Evolutionary conservation across 306 rosid genomes (phyloP), one percentile per base, ranked within the genome.

Genomic region (Arachis stenosperma): DNA sequence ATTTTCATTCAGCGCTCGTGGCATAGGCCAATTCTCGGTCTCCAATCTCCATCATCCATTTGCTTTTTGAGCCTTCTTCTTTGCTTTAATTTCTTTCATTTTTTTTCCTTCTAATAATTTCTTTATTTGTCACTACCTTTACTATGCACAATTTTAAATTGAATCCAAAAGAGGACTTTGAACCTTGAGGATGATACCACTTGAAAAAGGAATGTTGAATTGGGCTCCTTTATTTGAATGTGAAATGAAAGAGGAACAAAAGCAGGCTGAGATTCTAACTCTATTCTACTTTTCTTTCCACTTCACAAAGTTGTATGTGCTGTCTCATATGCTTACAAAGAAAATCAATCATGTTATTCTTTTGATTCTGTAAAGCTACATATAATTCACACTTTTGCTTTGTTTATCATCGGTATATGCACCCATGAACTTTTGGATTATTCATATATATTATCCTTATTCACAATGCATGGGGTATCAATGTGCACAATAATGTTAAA

Each of bases 241-340:
- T 42, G 27, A 57, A 44, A 77, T 40, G 66, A 7, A 51, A 64
- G 55, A 54, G 27, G 36, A 29, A 6, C 14, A 30, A 43, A 52
- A 36, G 36, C 8, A 4, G 9, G 51, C 13, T 37, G 74, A 75
- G 85, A 83, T 83, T 84, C 84, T 22, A 37, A 40, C 42, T 33
- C 3, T 33, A 4, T 33, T 33, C 37, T 80, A 52, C 73, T 73
- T 74, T 70, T 69, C 47, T 71, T 61, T 75, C 81, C 88, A 63
- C 73, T 87, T 53, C 8, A 61, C 79, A 70, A 83, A 85, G 79
- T 27, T 81, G 68, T 75, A 44, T 58, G 73, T 61, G 77, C 81
- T 66, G 66, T 57, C 61, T 71, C 71, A 65, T 69, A 41, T 61
- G 68, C 70, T 75, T 65, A 7, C 37, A 64, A 75, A 67, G 55